Percentiles rank a stretch among this genome's conserved stretches.
Evolutionary conservation across 805 yeast species (phyloP).

Genomic region (Candida sithepensis): DNA sequence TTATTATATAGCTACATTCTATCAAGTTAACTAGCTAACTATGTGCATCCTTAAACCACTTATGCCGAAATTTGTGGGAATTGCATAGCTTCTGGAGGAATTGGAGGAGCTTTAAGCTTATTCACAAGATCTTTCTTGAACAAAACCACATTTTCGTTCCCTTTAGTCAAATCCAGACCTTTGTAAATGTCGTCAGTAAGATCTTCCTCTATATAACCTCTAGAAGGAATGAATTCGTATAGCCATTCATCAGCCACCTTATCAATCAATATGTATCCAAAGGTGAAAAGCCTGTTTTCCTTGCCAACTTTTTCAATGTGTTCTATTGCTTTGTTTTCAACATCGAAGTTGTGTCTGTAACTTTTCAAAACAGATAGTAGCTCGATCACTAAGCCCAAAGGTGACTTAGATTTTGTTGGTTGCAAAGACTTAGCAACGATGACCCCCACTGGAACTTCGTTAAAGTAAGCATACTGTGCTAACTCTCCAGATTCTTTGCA

Average conservation of each 20-base stretch:
- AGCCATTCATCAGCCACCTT: constrained; percentile 8
- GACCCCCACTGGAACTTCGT: constrained; percentile 80
- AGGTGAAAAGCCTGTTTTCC: constrained; percentile 45
- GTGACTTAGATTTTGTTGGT: constrained; percentile 36
- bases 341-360: constrained; percentile 52
- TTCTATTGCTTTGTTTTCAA: constrained; percentile 57
- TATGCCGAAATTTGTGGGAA: not conserved
- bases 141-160: constrained; percentile 1
- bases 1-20: too few relatives aligned
- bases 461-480: constrained; percentile 53
- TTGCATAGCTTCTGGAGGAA: not conserved
- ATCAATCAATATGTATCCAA: constrained; percentile 30
- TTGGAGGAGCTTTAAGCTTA: not conserved
- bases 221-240: constrained; percentile 3
- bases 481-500: constrained; percentile 47
- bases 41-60: too few relatives aligned
- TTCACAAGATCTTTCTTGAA: constrained; percentile 2
- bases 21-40: too few relatives aligned
- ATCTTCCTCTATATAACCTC: constrained; percentile 22
- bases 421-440: constrained; percentile 53
- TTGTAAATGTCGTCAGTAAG: constrained; percentile 16
- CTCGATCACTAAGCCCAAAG: constrained; percentile 25
- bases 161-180: constrained; percentile 15
- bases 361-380: constrained; percentile 47
- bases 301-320: constrained; percentile 56